Evolutionary conservation across 192 early-diverging fungal genomes (phyloP).

Genomic region (Dispira simplex): DNA sequence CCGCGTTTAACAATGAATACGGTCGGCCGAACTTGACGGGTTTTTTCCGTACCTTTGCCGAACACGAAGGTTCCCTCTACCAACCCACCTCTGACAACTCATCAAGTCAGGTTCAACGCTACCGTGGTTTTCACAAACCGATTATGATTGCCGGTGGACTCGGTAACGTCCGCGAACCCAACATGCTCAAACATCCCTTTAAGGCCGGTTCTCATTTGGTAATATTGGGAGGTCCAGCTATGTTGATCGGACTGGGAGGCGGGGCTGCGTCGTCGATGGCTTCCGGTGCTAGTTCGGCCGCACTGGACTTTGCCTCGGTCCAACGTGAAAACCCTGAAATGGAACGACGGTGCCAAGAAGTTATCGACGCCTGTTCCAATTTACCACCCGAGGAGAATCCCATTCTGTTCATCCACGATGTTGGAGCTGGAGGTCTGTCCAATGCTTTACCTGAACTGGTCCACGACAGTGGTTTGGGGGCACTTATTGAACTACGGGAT

Average conservation of each 20-base stretch:
- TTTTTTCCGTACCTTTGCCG: constrained; percentile 91
- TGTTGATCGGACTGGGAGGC: constrained; percentile 98
- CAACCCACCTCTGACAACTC: constrained; percentile 8
- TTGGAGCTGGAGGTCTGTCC: constrained; percentile 96
- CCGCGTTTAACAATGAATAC: constrained; percentile 99
- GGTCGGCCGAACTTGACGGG: constrained; percentile 89
- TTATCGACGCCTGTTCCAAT: constrained; percentile 84
- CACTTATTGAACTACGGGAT: constrained; percentile 76
- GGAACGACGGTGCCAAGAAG: constrained; percentile 93
- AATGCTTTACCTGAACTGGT: constrained; percentile 98
- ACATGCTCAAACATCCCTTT: constrained; percentile 80
- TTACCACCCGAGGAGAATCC: constrained; percentile 61
- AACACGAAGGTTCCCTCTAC: constrained; percentile 12
- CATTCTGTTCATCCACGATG: constrained; percentile 93
- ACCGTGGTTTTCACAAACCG: constrained; percentile 97
- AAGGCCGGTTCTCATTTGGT: constrained; percentile 63
- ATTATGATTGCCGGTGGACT: constrained; percentile 99
- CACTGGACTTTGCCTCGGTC: constrained; percentile 94
- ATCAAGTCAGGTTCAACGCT: constrained; percentile 24
- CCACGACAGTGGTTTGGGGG: constrained; percentile 86
- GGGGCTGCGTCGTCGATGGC: constrained; percentile 96
- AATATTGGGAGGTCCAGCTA: constrained; percentile 89
- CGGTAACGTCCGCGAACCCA: constrained; percentile 80
- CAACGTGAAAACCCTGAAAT: constrained; percentile 99
- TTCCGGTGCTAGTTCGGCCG: constrained; percentile 68